Percentiles rank a stretch among this genome's conserved stretches.
Conservation (phyloP, 441 rosid genomes). For the Francoa sonchifolia region DNA sequence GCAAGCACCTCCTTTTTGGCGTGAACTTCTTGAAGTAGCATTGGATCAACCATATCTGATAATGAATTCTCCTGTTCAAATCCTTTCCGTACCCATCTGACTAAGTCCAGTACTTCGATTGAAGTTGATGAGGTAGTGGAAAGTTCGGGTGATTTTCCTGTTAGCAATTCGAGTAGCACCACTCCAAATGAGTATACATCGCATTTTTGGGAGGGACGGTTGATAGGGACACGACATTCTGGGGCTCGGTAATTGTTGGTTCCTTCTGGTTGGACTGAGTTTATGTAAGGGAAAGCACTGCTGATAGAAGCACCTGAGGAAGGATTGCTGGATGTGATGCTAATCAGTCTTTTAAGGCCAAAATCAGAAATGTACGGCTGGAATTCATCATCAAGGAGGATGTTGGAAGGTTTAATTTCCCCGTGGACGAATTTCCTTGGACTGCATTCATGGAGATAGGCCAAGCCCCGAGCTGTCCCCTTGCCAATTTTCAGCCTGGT, state of each 20-base stretch:
- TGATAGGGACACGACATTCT: constrained; percentile 52
- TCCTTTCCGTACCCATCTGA: constrained; percentile 82
- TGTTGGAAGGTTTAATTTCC: constrained; percentile 74
- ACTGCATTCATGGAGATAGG: constrained; percentile 94
- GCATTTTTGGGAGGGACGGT: constrained; percentile 62
- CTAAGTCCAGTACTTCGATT: constrained; percentile 60
- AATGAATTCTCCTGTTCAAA: constrained; percentile 71
- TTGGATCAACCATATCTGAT: constrained; percentile 77
- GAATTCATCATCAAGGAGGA: constrained; percentile 66
- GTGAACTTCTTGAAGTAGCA: constrained; percentile 76
- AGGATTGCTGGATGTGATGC: constrained; percentile 54
- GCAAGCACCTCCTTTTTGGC: constrained; percentile 86
- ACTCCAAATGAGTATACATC: constrained; percentile 82
- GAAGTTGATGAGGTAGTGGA: constrained; percentile 55
- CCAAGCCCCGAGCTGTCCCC: constrained; percentile 81
- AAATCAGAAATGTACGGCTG: constrained; percentile 69
- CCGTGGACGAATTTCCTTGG: constrained; percentile 84
- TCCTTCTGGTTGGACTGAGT: constrained; percentile 46
- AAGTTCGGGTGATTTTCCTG: constrained; percentile 74
- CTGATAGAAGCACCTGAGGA: constrained; percentile 75
- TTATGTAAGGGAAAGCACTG: constrained; percentile 60
- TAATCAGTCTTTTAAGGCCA: constrained; percentile 61
- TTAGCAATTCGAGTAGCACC: constrained; percentile 63
- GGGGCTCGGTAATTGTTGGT: constrained; percentile 66
- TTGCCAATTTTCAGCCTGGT: constrained; percentile 66